Evolutionary conservation across 2,329 filamentous ascomycete genomes (phyloP).

Genomic region (Xylariaceae sp.): DNA sequence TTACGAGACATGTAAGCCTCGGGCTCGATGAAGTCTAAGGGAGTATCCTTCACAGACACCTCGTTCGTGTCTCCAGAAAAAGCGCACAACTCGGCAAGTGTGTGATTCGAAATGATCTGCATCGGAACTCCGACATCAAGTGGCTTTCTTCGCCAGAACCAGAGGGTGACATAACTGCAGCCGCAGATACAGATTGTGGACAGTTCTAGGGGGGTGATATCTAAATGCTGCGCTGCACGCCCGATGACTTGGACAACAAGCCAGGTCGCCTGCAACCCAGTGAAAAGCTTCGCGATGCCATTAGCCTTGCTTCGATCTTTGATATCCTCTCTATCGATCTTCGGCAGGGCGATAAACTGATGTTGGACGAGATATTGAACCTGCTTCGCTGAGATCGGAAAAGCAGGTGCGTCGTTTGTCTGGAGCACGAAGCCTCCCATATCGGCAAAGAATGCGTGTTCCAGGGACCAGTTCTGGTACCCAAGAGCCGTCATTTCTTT

Average conservation of each 20-base stretch:
- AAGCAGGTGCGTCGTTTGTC: not conserved
- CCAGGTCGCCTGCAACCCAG: slow-evolving; percentile 1
- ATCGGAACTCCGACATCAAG: slow-evolving; percentile 1
- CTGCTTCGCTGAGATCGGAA: slow-evolving; percentile 3
- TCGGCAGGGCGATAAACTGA: not conserved
- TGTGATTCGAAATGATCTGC: not conserved
- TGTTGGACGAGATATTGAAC: slow-evolving; percentile 1
- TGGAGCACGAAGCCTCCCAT: slow-evolving; percentile 5
- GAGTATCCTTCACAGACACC: not conserved
- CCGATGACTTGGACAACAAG: slow-evolving; percentile 1
- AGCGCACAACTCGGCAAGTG: not conserved
- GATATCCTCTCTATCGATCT: slow-evolving; percentile 1
- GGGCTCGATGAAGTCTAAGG: slow-evolving; percentile 7
- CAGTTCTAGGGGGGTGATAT: slow-evolving; percentile 3
- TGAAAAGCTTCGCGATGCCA: not conserved
- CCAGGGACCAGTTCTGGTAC: slow-evolving; percentile 1
- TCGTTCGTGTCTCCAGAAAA: not conserved
- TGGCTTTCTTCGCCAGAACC: slow-evolving; percentile 4
- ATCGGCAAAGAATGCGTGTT: slow-evolving; percentile 7
- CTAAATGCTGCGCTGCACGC: not conserved
- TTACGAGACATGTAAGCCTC: slow-evolving; percentile 3
- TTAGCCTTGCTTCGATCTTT: slow-evolving; percentile 4
- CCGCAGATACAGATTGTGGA: not conserved
- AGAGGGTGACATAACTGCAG: not conserved
- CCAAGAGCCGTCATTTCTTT: not conserved